These are phyloP conservation scores for Leishmania tarentolae DNA, from an alignment of 208 protist genomes.

Conservation along the genomic window DNA sequence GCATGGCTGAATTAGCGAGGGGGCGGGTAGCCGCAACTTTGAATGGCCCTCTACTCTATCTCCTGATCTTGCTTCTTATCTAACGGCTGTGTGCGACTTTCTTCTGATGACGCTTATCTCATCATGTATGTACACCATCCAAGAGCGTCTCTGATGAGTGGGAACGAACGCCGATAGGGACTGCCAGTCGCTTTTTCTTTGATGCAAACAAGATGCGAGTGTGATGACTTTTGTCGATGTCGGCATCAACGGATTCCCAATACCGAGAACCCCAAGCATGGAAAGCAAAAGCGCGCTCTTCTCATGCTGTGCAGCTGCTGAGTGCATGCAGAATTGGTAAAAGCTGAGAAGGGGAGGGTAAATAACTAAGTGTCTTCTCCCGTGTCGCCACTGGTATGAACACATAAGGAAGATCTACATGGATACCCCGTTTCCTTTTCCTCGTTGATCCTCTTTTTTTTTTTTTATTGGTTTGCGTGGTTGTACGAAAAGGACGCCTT, in stretches of 20 bases:
- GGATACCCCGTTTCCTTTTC: too few species aligned
- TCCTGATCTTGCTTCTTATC: neutral
- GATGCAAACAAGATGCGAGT: neutral
- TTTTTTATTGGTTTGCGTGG: too few species aligned
- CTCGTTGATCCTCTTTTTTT: too few species aligned
- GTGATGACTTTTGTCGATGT: too few species aligned
- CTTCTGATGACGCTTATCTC: neutral
- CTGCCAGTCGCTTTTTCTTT: neutral
- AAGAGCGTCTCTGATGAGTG: neutral
- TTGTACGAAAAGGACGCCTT: too few species aligned
- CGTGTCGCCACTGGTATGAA: too few species aligned
- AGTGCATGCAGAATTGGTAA: neutral
- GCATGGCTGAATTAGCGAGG: neutral
- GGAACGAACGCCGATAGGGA: neutral
- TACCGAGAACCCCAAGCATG: neutral
- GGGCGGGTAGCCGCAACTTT: neutral
- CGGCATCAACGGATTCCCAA: neutral
- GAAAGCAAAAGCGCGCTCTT: neutral
- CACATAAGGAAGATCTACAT: too few species aligned
- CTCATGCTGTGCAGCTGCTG: neutral
- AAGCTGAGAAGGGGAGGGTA: too few species aligned
- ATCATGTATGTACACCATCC: neutral
- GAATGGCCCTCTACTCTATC: neutral
- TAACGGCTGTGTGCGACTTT: neutral
- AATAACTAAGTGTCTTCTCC: too few species aligned